Percentiles rank a stretch among this genome's conserved stretches.
These are phyloP conservation scores for Extremus antarcticus DNA, from an alignment of 495 filamentous ascomycete genomes.

Conservation along the genomic window DNA sequence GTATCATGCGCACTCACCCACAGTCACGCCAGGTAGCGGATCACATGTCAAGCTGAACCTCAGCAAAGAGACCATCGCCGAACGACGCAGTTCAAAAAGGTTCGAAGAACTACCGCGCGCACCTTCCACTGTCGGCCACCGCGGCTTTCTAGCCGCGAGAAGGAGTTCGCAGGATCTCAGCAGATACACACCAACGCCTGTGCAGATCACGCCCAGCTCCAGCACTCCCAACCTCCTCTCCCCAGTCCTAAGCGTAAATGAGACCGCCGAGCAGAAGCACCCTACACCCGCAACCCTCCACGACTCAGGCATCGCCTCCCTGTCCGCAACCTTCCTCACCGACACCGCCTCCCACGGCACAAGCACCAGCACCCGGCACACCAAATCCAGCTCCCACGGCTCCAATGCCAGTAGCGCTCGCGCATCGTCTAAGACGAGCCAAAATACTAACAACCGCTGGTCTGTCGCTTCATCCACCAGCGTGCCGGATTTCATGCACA, in stretches of 20 bases:
- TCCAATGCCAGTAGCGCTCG: conserved; percentile 1
- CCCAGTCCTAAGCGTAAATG: conserved; percentile 12
- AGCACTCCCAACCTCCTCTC: conserved; percentile 5
- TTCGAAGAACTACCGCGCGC: not conserved
- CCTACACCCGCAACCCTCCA: not conserved
- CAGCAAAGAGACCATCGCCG: not conserved
- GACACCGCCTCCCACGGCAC: conserved; percentile 9
- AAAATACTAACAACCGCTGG: conserved; percentile 36
- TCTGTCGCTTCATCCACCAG: conserved; percentile 46
- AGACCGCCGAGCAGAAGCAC: not conserved
- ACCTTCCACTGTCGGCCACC: conserved; percentile 12
- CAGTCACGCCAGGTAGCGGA: not conserved
- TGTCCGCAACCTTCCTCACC: conserved; percentile 1
- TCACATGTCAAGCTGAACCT: not conserved
- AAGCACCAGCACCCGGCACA: not conserved
- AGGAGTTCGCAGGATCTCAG: conserved; percentile 2
- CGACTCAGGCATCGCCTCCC: not conserved
- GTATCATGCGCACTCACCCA: not conserved
- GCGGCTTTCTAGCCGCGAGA: conserved; percentile 17
- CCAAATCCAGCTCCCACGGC: conserved; percentile 14
- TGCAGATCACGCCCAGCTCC: not conserved
- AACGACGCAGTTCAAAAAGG: not conserved
- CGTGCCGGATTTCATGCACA: conserved; percentile 36
- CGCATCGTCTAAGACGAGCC: not conserved
- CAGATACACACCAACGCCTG: not conserved